Base-by-base conservation (phyloP, 2,329 filamentous ascomycete species). In the Neodidymelliopsis sp. region DNA sequence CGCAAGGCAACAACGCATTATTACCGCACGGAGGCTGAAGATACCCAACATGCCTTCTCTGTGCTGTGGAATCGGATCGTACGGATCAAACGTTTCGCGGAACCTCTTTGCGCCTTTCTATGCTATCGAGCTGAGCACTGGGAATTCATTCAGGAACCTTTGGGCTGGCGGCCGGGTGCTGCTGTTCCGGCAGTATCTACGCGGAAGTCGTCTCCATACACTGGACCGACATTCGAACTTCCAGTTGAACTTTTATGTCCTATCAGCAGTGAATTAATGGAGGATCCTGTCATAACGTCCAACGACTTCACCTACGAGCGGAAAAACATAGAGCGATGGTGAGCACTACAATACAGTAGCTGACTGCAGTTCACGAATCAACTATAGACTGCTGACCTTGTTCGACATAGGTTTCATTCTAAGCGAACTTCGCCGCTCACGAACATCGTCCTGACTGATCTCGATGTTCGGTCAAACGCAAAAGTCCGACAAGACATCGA, bases 301-400 rank as follows among this genome's bases (percentile, higher is more conserved):
- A 70, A 74, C 39, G 58, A 60, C 1, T 65, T 66, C 43, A 69
- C 58, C 0, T 75, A 73, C 38, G 68, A 71, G 31, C 59, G 66
- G n/a, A 49, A 59, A 13, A 65, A 69, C 22, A 72, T 75, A 11
- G 44, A 62, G 41, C 56, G 64, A 36, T 74, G n/a, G 12, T 35
- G 18, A 20, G 31, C n/a, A 23, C 4, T 10, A 8, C 13, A n/a
- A 12, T n/a, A n/a, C n/a, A n/a, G n/a, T n/a, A n/a, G n/a, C n/a
- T n/a, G n/a, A n/a, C n/a, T n/a, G n/a, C n/a, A n/a, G n/a, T n/a
- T n/a, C n/a, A n/a, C 24, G 24, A 27, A 7, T 12, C 24, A 27
- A 12, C 7, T 27, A n/a, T 7, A 27, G 12, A 27, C 24, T 27
- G 24, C 24, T 27, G 12, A 27, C 12, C 24, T 7, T 27, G 24